phyloP scores from a whole-genome alignment of 176 grass and related monocot genomes.

The Avena insularis region DNA sequence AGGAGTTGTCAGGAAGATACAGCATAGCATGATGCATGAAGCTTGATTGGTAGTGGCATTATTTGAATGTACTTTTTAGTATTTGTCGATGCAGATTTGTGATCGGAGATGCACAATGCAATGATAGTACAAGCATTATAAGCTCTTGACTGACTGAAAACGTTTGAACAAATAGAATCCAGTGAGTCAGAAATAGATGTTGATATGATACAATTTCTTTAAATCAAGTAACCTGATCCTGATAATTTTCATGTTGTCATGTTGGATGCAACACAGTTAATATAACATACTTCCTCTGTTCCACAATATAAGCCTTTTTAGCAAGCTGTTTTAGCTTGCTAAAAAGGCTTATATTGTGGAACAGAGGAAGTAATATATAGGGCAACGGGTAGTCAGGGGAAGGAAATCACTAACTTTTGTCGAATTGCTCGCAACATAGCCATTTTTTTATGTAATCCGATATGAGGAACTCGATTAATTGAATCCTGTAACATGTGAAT shows the following conservation, averaged over 20 bases:
- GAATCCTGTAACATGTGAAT: conserved; percentile 66
- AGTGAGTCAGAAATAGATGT: conserved; percentile 18
- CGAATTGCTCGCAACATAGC: conserved; percentile 65
- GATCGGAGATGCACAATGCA: conserved; percentile 1
- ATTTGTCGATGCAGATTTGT: conserved; percentile 31
- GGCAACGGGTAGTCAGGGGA: conserved; percentile 8
- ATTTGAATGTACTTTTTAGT: not conserved
- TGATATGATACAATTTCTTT: conserved; percentile 7
- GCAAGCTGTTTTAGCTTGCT: too few species aligned
- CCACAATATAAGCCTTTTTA: too few species aligned
- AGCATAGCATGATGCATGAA: not conserved
- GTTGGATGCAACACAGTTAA: conserved; percentile 23
- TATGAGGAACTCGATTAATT: conserved; percentile 87
- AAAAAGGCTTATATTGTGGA: too few species aligned
- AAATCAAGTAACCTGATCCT: conserved; percentile 3
- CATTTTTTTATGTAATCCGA: conserved; percentile 71
- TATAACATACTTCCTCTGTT: not conserved
- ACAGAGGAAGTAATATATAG: not conserved
- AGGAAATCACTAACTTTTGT: conserved; percentile 64
- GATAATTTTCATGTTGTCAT: conserved; percentile 5
- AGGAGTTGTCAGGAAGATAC: conserved; percentile 24
- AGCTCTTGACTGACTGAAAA: conserved; percentile 8
- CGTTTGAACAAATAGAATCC: conserved; percentile 11
- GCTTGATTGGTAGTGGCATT: conserved; percentile 22
- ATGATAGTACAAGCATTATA: not conserved